These are phyloP conservation scores for Stagonosporopsis tanaceti DNA, from an alignment of 2,329 filamentous ascomycete genomes.

Conservation along the genomic window DNA sequence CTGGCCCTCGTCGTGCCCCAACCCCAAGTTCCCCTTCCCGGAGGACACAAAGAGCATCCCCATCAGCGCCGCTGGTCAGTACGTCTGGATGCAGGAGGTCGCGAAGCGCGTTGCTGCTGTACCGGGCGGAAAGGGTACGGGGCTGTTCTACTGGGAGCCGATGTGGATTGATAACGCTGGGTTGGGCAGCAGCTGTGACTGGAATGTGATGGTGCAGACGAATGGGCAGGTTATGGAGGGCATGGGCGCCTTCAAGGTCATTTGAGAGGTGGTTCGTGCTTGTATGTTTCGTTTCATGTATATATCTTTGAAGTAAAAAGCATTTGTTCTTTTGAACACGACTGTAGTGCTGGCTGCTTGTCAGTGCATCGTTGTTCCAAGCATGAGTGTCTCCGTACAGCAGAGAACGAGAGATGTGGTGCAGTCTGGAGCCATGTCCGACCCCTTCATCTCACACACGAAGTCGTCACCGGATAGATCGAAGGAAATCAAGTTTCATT, in stretches of 20 bases:
- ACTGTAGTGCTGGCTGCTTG: no score
- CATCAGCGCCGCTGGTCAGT: slow-evolving; percentile 69
- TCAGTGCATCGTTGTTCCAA: not conserved
- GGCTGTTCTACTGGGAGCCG: slow-evolving; percentile 78
- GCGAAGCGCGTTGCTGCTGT: slow-evolving; percentile 64
- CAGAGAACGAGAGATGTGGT: not conserved
- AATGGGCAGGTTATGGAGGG: slow-evolving; percentile 65
- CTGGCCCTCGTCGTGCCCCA: slow-evolving; percentile 72
- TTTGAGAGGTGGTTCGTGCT: slow-evolving; percentile 35
- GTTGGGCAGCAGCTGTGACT: slow-evolving; percentile 70
- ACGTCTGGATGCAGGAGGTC: slow-evolving; percentile 67
- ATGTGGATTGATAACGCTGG: slow-evolving; percentile 72
- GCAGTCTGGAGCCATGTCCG: not conserved
- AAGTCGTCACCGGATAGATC: not conserved
- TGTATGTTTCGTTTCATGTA: not conserved
- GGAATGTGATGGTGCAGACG: slow-evolving; percentile 69
- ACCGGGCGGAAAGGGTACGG: slow-evolving; percentile 59
- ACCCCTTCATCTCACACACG: not conserved
- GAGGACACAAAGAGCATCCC: slow-evolving; percentile 67
- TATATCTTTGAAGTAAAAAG: not conserved
- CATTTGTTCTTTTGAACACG: no score
- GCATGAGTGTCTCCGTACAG: not conserved
- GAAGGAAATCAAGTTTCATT: slow-evolving; percentile 27
- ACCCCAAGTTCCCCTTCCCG: slow-evolving; percentile 66
- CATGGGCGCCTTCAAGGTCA: slow-evolving; percentile 62